Evolutionary conservation across 108 stramenopile species (phyloP).

Genomic region (Tribonema minus): DNA sequence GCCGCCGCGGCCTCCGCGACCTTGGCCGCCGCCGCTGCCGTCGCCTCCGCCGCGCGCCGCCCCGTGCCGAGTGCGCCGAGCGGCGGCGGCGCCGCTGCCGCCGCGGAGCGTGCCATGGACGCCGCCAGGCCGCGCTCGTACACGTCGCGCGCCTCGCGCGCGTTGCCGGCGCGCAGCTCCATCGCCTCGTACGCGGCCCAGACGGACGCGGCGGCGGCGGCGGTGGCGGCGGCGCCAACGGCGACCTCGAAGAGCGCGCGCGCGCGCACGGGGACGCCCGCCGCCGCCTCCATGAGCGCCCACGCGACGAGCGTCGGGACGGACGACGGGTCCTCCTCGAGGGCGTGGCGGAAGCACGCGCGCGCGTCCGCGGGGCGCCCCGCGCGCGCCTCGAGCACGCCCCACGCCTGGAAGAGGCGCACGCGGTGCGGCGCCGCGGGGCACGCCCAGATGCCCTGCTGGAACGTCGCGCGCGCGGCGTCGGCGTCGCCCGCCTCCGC

Average conservation of each 20-base stretch:
- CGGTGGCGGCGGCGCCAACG: too few species aligned
- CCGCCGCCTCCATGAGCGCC: conserved; percentile 17
- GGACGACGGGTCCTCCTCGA: conserved; percentile 15
- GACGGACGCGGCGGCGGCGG: too few species aligned
- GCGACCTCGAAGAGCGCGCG: conserved; percentile 23
- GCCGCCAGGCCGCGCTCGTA: conserved; percentile 18
- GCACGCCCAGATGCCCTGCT: conserved; percentile 18
- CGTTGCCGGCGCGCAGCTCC: conserved; percentile 1
- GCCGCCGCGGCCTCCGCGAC: too few species aligned
- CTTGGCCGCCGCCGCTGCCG: too few species aligned
- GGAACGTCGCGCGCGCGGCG: conserved; percentile 11
- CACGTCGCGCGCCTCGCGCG: background rate
- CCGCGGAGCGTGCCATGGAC: too few species aligned
- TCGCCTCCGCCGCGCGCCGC: too few species aligned
- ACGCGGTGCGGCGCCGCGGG: conserved; percentile 2
- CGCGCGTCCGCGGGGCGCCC: conserved; percentile 5
- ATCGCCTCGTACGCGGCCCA: conserved; percentile 21
- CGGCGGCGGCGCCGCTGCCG: too few species aligned
- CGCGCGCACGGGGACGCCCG: conserved; percentile 6
- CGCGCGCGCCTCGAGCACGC: conserved; percentile 3
- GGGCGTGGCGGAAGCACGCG: conserved; percentile 19
- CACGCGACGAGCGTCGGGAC: conserved; percentile 22
- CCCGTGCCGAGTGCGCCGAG: too few species aligned
- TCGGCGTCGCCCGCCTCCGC: conserved; percentile 1
- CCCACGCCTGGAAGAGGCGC: conserved; percentile 27